A percentile compares a stretch with the other conserved stretches of the same genome.
These are phyloP conservation scores for Aureobasidium namibiae DNA, from an alignment of 2,329 filamentous ascomycete genomes.

Conservation along the genomic window DNA sequence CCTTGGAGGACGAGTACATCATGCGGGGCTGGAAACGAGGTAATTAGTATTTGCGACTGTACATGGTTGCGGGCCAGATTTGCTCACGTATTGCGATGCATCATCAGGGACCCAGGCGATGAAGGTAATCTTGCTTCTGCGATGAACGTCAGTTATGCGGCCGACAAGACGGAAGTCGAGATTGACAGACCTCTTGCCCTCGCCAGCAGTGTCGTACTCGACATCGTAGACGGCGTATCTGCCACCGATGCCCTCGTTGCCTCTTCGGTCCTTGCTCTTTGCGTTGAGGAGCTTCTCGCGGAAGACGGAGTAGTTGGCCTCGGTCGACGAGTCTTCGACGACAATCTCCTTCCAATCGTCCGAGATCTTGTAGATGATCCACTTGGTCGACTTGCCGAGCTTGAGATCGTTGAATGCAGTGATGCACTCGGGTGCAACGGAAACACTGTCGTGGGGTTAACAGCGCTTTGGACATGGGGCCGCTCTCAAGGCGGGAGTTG, in stretches of 20 bases:
- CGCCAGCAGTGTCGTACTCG: slow-evolving; percentile 65
- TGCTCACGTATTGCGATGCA: slow-evolving; percentile 64
- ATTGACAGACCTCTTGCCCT: slow-evolving; percentile 50
- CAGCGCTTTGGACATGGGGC: slow-evolving; percentile 4
- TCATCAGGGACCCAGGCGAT: slow-evolving; percentile 76
- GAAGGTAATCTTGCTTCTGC: slow-evolving; percentile 67
- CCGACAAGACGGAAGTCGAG: neutral
- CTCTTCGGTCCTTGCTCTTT: slow-evolving; percentile 62
- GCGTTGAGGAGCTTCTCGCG: slow-evolving; percentile 68
- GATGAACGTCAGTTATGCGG: neutral
- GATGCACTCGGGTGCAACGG: slow-evolving; percentile 63
- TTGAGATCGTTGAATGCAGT: slow-evolving; percentile 70
- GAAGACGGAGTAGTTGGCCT: slow-evolving; percentile 63
- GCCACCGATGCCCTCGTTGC: slow-evolving; percentile 51
- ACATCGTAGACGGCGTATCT: slow-evolving; percentile 83
- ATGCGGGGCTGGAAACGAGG: slow-evolving; percentile 57
- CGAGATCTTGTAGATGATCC: slow-evolving; percentile 80
- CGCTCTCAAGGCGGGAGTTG: slow-evolving; percentile 10
- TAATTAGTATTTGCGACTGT: neutral
- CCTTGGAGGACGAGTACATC: slow-evolving; percentile 85
- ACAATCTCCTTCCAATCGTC: slow-evolving; percentile 77
- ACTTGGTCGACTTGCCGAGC: slow-evolving; percentile 69
- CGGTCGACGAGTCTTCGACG: slow-evolving; percentile 62
- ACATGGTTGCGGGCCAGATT: neutral
- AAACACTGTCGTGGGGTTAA: slow-evolving; percentile 47